Percentiles rank a stretch among this genome's conserved stretches.
Evolutionary conservation across 805 yeast species (phyloP).

Genomic region (Yarrowia divulgata): DNA sequence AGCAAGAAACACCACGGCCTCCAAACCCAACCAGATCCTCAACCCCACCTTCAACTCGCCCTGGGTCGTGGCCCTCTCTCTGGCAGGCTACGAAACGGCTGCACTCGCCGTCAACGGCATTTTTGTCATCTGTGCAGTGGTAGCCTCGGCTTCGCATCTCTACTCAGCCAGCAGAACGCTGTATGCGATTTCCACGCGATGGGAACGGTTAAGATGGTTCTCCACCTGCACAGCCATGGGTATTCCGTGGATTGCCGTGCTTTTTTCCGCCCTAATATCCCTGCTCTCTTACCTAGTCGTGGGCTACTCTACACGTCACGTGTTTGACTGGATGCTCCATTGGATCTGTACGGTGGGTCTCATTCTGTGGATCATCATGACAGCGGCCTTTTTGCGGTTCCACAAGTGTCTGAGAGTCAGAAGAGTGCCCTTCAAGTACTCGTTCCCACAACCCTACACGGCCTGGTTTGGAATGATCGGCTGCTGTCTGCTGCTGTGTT

Average conservation of each 20-base stretch:
- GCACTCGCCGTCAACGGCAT: constrained; percentile 62
- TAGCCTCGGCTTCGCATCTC: constrained; percentile 64
- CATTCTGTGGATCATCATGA: constrained; percentile 79
- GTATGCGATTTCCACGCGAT: constrained; percentile 61
- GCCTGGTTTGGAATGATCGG: constrained; percentile 70
- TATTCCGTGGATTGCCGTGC: constrained; percentile 74
- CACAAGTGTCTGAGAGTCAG: constrained; percentile 66
- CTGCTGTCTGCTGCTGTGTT: constrained; percentile 58
- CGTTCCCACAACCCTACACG: constrained; percentile 62
- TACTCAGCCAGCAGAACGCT: constrained; percentile 69
- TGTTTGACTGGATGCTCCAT: constrained; percentile 71
- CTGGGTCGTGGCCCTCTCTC: constrained; percentile 63
- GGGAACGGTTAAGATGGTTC: constrained; percentile 68
- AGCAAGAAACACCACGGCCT: constrained; percentile 59
- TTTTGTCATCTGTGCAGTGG: constrained; percentile 61
- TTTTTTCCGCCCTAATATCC: constrained; percentile 68
- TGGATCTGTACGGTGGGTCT: constrained; percentile 77
- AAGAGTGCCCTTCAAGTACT: constrained; percentile 58
- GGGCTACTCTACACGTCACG: constrained; percentile 62
- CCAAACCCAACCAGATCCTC: constrained; percentile 43
- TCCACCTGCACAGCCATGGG: constrained; percentile 67
- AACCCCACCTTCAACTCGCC: constrained; percentile 47
- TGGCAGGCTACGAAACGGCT: constrained; percentile 59
- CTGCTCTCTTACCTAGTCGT: constrained; percentile 67
- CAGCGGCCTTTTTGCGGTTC: constrained; percentile 68